These are phyloP conservation scores for Barnettozyma vustinii DNA, from an alignment of 805 yeast genomes.

Conservation along the genomic window DNA sequence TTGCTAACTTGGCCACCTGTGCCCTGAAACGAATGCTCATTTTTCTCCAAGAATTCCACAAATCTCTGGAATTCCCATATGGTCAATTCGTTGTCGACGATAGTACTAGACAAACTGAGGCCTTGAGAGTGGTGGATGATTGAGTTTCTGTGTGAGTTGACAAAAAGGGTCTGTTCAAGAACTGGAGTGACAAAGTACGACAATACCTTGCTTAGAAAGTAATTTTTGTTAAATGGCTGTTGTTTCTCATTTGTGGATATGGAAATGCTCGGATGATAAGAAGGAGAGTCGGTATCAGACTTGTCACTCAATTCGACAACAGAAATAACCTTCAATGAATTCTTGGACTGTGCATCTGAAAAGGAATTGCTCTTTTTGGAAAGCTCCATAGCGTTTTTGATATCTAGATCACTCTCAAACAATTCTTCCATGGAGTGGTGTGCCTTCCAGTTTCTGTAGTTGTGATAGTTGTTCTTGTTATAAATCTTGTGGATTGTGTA, in stretches of 20 bases:
- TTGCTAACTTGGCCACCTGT: neutral
- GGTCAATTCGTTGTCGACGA: slow-evolving; percentile 6
- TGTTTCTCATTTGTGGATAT: neutral
- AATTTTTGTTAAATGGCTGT: slow-evolving; percentile 3
- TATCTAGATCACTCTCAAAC: slow-evolving; percentile 17
- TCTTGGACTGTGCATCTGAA: neutral
- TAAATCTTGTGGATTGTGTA: slow-evolving; percentile 16
- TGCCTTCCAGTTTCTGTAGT: slow-evolving; percentile 15
- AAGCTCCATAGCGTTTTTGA: slow-evolving; percentile 3
- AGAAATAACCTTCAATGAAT: neutral
- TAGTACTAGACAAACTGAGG: neutral
- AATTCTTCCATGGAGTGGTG: slow-evolving; percentile 15
- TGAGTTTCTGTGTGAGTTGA: slow-evolving; percentile 10
- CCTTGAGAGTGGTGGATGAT: slow-evolving; percentile 2
- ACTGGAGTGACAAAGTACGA: neutral
- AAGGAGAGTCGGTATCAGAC: slow-evolving; percentile 14
- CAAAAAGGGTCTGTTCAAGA: slow-evolving; percentile 6
- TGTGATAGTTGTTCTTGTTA: slow-evolving; percentile 14
- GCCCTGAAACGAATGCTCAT: neutral
- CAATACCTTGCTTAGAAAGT: slow-evolving; percentile 11
- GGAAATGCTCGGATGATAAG: slow-evolving; percentile 4
- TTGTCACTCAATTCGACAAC: slow-evolving; percentile 1
- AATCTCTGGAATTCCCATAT: slow-evolving; percentile 7
- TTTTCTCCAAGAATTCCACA: slow-evolving; percentile 8
- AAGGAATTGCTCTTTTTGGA: neutral